Conservation (phyloP, 768 basidiomycete species). For the Mycena epipterygia region DNA sequence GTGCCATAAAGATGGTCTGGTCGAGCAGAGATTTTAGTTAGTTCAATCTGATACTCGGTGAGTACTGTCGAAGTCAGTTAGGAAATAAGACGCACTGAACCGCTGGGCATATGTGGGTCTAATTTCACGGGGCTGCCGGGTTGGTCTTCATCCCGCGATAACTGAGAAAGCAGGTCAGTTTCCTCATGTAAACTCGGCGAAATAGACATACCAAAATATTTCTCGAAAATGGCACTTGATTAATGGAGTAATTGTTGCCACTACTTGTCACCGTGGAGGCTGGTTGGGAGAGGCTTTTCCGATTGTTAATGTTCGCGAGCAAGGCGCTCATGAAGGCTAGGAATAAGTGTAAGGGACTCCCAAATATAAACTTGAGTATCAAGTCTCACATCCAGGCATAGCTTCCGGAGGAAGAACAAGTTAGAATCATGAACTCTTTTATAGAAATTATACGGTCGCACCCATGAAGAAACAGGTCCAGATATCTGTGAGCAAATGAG, state of each 20-base stretch:
- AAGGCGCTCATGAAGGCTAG: slow-evolving; percentile 25
- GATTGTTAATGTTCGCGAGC: slow-evolving; percentile 32
- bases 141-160: slow-evolving; percentile 1
- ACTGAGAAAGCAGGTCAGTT: background rate
- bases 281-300: slow-evolving; percentile 9
- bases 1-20: too few species aligned
- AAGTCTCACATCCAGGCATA: slow-evolving; percentile 22
- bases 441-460: too few species aligned
- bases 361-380: background rate
- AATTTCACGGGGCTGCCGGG: background rate
- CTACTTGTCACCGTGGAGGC: background rate
- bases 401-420: too few species aligned
- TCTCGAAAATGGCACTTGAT: slow-evolving; percentile 17
- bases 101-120: background rate
- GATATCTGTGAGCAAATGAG: slow-evolving; percentile 10
- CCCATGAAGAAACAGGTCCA: slow-evolving; percentile 27
- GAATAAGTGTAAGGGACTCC: background rate
- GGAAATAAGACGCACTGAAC: background rate
- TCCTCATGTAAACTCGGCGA: background rate
- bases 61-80: background rate
- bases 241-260: background rate
- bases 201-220: slow-evolving; percentile 6
- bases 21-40: slow-evolving; percentile 3
- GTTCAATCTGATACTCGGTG: slow-evolving; percentile 5
- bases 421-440: too few species aligned